Conservation (phyloP, 352 stramenopile species). For the Phytophthora aleatoria region DNA sequence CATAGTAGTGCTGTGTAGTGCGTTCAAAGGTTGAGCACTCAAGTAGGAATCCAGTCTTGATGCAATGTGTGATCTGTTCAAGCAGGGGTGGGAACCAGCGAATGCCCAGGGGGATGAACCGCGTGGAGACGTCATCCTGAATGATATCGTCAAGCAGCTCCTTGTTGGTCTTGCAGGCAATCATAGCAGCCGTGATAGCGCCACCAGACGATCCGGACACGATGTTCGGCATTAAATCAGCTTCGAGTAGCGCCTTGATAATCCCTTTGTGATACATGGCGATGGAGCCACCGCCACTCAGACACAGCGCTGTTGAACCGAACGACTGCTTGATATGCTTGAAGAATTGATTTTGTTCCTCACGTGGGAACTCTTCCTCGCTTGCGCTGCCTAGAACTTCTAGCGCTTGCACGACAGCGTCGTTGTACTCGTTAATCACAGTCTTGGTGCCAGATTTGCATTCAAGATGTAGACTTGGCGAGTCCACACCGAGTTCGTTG, state of each 20-base stretch:
- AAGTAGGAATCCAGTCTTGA: slow-evolving; percentile 91
- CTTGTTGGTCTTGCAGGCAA: slow-evolving; percentile 86
- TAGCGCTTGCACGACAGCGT: slow-evolving; percentile 46
- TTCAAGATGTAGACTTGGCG: slow-evolving; percentile 56
- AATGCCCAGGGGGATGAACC: slow-evolving; percentile 62
- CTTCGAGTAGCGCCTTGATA: slow-evolving; percentile 90
- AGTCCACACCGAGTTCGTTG: slow-evolving; percentile 68
- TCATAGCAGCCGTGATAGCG: slow-evolving; percentile 88
- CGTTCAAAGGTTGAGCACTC: slow-evolving; percentile 80
- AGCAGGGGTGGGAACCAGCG: slow-evolving; percentile 84
- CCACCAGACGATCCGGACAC: slow-evolving; percentile 94
- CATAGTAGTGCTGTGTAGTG: slow-evolving; percentile 94
- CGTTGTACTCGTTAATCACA: slow-evolving; percentile 61
- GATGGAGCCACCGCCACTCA: slow-evolving; percentile 91
- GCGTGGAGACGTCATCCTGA: slow-evolving; percentile 59
- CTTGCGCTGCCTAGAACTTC: slow-evolving; percentile 42
- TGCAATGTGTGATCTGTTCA: slow-evolving; percentile 88
- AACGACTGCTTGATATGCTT: slow-evolving; percentile 79
- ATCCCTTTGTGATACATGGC: slow-evolving; percentile 96
- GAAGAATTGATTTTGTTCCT: slow-evolving; percentile 57
- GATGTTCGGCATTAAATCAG: slow-evolving; percentile 90
- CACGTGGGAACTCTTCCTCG: slow-evolving; percentile 28
- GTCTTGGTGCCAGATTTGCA: slow-evolving; percentile 69
- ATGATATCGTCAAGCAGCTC: slow-evolving; percentile 79
- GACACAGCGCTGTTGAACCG: slow-evolving; percentile 91